A percentile compares a stretch with the other conserved stretches of the same genome.
Conservation (phyloP, 2,329 filamentous ascomycete species). For the Knufia petricola region DNA sequence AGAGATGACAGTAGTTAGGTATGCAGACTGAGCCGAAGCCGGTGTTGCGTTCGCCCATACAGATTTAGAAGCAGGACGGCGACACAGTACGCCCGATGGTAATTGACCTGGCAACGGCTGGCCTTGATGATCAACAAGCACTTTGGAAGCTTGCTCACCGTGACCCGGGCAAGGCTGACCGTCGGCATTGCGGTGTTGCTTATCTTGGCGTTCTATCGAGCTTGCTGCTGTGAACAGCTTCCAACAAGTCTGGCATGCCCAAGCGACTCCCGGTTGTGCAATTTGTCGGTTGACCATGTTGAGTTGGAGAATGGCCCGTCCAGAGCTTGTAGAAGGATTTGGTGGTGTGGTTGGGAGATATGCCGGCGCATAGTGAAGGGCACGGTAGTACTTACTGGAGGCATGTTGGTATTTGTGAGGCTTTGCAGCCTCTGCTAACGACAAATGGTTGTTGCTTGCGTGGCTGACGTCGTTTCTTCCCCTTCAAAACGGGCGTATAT, state of each 20-base stretch:
- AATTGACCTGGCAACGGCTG: not conserved
- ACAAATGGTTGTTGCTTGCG: not conserved
- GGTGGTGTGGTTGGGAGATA: no score
- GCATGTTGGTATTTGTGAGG: not conserved
- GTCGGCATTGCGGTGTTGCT: no score
- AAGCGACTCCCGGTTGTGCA: not conserved
- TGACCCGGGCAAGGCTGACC: not conserved
- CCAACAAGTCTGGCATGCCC: not conserved
- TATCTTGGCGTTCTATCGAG: not conserved
- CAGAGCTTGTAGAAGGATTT: not conserved
- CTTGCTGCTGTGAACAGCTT: not conserved
- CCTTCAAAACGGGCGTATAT: not conserved
- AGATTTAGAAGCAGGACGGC: no score
- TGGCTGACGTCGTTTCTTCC: not conserved
- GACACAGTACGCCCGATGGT: not conserved
- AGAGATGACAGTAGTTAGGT: no score
- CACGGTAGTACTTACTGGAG: conserved; percentile 2
- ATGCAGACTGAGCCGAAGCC: no score
- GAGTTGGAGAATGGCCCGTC: not conserved
- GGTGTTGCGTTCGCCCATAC: no score
- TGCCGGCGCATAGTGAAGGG: not conserved
- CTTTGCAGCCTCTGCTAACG: not conserved
- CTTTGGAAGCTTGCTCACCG: not conserved
- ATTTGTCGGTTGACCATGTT: not conserved
- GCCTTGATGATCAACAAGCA: not conserved